phyloP scores from a whole-genome alignment of 768 basidiomycete species.

The Candolleomyces aberdarensis region DNA sequence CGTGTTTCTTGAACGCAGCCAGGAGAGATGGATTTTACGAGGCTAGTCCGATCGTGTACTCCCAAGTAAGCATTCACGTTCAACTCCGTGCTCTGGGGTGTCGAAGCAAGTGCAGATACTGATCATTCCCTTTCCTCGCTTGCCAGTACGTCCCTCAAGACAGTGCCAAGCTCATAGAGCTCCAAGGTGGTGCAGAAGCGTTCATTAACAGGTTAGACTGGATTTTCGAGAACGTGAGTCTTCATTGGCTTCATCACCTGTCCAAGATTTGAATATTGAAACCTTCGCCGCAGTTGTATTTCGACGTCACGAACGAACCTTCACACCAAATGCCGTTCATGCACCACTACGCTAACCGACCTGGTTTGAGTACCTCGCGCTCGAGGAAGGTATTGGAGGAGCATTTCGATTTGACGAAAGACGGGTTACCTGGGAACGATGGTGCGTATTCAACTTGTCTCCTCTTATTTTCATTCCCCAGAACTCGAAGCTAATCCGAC shows the following conservation, averaged over 20 bases:
- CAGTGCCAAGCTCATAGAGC: slow-evolving; percentile 54
- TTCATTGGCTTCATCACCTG: background rate
- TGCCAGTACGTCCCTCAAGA: slow-evolving; percentile 62
- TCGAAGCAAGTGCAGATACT: background rate
- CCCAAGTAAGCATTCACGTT: background rate
- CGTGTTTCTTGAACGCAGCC: slow-evolving; percentile 56
- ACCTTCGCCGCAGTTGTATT: slow-evolving; percentile 30
- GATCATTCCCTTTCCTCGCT: background rate
- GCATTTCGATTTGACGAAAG: slow-evolving; percentile 53
- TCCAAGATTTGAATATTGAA: background rate
- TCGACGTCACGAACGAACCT: slow-evolving; percentile 62
- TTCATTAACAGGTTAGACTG: slow-evolving; percentile 57
- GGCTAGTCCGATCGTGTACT: slow-evolving; percentile 46
- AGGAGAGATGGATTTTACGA: slow-evolving; percentile 66
- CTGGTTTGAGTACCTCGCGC: slow-evolving; percentile 55
- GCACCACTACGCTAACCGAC: slow-evolving; percentile 65
- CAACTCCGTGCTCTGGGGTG: background rate
- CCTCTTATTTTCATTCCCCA: background rate
- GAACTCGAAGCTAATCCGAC: too few species aligned
- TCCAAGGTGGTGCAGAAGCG: slow-evolving; percentile 54
- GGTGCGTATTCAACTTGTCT: slow-evolving; percentile 32
- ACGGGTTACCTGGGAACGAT: slow-evolving; percentile 64
- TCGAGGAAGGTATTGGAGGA: slow-evolving; percentile 53
- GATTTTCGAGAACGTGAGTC: slow-evolving; percentile 49
- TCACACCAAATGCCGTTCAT: slow-evolving; percentile 68